Evolutionary conservation across 176 grass and related monocot genomes (phyloP).

Genomic region (Triticum turgidum): DNA sequence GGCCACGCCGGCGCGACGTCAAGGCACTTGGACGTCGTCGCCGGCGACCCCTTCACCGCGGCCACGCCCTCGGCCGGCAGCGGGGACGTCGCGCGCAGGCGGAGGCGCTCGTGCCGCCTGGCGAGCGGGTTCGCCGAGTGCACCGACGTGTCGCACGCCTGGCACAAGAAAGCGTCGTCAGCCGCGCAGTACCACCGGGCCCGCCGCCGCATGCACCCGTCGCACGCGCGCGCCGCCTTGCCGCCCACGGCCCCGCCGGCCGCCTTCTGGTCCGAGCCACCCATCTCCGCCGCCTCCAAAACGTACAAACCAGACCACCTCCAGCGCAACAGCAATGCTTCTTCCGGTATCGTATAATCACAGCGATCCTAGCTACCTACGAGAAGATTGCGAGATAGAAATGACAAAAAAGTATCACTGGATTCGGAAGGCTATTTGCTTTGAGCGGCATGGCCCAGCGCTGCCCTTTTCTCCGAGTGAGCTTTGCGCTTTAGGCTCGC

Average conservation of each 20-base stretch:
- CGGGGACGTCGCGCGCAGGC: conserved; percentile 34
- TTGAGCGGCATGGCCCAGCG: conserved; percentile 1
- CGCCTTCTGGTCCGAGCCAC: conserved; percentile 32
- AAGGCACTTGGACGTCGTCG: background rate
- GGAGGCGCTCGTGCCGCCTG: conserved; percentile 68
- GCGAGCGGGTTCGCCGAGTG: conserved; percentile 88
- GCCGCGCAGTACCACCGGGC: conserved; percentile 95
- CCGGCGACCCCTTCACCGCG: background rate
- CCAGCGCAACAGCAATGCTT: background rate
- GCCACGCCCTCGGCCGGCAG: background rate
- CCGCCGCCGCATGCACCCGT: conserved; percentile 67
- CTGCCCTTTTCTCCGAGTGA: conserved; percentile 33
- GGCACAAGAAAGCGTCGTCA: conserved; percentile 90
- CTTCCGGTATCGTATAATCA: background rate
- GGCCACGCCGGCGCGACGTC: conserved; percentile 57
- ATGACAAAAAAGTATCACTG: conserved; percentile 26
- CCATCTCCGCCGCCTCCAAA: conserved; percentile 33
- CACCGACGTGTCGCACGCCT: conserved; percentile 79
- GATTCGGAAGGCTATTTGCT: background rate
- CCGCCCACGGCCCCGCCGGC: conserved; percentile 51
- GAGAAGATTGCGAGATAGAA: background rate
- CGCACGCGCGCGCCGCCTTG: conserved; percentile 72
- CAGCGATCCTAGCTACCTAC: background rate
- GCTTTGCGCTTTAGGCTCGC: conserved; percentile 36
- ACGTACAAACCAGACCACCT: background rate